Evolutionary conservation across 352 stramenopile genomes (phyloP).

Genomic region (Detonula confervacea): DNA sequence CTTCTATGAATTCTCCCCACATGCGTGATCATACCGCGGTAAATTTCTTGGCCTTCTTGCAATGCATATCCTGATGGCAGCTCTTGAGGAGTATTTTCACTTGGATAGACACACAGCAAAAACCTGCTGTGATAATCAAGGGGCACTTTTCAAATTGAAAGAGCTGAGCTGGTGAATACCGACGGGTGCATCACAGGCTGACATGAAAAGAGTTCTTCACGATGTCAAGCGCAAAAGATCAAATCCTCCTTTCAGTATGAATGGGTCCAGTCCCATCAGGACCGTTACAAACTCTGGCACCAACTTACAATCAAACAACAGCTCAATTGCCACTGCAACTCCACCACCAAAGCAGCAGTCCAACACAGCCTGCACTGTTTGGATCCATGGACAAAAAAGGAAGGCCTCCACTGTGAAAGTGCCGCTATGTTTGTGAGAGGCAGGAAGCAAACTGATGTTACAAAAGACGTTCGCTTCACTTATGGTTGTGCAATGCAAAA

Average conservation of each 20-base stretch:
- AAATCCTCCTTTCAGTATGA: too few relatives aligned
- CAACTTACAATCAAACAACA: conserved; percentile 12
- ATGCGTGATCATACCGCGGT: conserved; percentile 10
- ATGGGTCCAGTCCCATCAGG: neutral
- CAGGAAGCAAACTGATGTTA: neutral
- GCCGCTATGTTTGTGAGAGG: neutral
- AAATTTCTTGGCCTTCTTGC: conserved; percentile 23
- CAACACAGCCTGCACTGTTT: neutral
- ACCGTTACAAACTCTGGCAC: neutral
- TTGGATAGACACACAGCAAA: too few relatives aligned
- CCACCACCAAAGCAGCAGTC: neutral
- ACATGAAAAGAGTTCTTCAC: too few relatives aligned
- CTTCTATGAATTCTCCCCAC: conserved; percentile 5
- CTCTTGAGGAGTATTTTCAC: conserved; percentile 2
- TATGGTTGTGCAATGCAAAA: too few relatives aligned
- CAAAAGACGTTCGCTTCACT: too few relatives aligned
- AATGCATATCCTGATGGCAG: neutral
- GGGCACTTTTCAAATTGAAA: too few relatives aligned
- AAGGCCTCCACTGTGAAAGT: neutral
- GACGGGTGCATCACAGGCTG: conserved; percentile 1
- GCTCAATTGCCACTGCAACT: neutral
- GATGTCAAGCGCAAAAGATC: too few relatives aligned
- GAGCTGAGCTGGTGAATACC: neutral
- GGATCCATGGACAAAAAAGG: neutral
- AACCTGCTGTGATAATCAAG: conserved; percentile 7